Evolutionary conservation across 2,329 filamentous ascomycete genomes (phyloP), one percentile per base, ranked within the genome.

Genomic region (Neofusicoccum sp.): DNA sequence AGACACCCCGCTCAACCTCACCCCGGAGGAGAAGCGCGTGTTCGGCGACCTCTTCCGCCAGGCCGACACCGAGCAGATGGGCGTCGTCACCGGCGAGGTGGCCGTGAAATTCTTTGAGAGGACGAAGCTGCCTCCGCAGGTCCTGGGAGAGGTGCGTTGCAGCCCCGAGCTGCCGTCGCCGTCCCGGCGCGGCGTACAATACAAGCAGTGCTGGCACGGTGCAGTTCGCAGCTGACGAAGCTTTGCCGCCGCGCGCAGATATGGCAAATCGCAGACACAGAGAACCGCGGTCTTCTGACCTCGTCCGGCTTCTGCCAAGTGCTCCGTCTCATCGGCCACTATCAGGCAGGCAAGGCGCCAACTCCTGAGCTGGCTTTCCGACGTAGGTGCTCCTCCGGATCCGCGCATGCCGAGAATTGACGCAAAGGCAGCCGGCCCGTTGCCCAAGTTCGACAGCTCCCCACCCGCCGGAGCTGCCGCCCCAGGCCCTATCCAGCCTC

Each of bases 61-160:
- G 70, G 95, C 95, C 66, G 95, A 99, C 77, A 89, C 89, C 62
- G 95, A 97, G 69, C 89, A 86, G 73, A 88, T 96, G 61, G 92
- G 93, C 60, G 92, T 98, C 65, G 91, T 99, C 34, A 97, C 95
- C 16, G 95, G 95, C 76, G 95, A 99, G 77, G 85, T 96, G 63
- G 95, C 95, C 62, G 93, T 99, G 75, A 91, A 92, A 74, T 98
- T 99, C 81, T 99, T 99, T 73, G 93, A 98, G 77, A 95, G 95
- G 82, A 98, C 95, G 47, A 88, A 90, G 67, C 82, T 99, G 51
- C 87, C 93, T 63, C 91, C 93, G 58, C 87, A 90, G 64, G 83
- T 95, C 51, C 83, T 99, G 62, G 95, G 93, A 76, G 59, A 61
- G 59, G 59, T 61, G 49, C 40, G 59, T 86, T 80, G 47, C 31